These are phyloP conservation scores for Lumnitzera racemosa DNA, from an alignment of 345 rosid genomes.

Conservation along the genomic window DNA sequence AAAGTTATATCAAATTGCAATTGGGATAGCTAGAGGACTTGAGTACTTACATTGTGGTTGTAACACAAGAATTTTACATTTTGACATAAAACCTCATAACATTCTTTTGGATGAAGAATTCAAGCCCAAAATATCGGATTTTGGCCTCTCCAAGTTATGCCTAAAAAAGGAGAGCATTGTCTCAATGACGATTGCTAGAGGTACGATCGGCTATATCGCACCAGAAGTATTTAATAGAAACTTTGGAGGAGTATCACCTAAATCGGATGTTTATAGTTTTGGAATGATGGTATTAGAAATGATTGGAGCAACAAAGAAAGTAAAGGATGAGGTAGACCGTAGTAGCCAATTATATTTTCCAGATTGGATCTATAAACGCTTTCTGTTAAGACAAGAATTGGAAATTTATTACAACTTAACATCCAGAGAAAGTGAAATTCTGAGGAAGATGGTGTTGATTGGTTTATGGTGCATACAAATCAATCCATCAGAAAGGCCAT, in stretches of 20 bases:
- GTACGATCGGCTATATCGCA: conserved; percentile 32
- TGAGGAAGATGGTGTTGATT: not conserved
- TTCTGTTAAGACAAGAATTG: not conserved
- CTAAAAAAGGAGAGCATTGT: conserved; percentile 21
- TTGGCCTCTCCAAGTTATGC: conserved; percentile 37
- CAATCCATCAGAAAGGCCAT: not conserved
- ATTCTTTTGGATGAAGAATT: conserved; percentile 30
- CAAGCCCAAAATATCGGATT: conserved; percentile 38
- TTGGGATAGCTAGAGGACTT: conserved; percentile 30
- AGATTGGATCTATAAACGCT: rapidly evolving
- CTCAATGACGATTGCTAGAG: conserved; percentile 18
- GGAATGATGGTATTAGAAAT: conserved; percentile 18
- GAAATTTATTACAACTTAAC: not conserved
- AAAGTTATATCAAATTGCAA: conserved; percentile 11
- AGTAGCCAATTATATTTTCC: not conserved
- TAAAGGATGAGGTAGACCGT: not conserved
- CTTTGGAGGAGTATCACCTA: conserved; percentile 31
- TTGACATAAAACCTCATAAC: conserved; percentile 41
- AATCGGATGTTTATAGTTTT: conserved; percentile 30
- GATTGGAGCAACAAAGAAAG: not conserved
- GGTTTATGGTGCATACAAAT: conserved; percentile 10
- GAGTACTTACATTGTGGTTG: conserved; percentile 42
- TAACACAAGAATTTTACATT: conserved; percentile 30
- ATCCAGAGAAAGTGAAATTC: not conserved
- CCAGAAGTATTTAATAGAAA: conserved; percentile 23